Base-by-base conservation (phyloP, 108 stramenopile species). In the Cyclostephanos tholiformis region DNA sequence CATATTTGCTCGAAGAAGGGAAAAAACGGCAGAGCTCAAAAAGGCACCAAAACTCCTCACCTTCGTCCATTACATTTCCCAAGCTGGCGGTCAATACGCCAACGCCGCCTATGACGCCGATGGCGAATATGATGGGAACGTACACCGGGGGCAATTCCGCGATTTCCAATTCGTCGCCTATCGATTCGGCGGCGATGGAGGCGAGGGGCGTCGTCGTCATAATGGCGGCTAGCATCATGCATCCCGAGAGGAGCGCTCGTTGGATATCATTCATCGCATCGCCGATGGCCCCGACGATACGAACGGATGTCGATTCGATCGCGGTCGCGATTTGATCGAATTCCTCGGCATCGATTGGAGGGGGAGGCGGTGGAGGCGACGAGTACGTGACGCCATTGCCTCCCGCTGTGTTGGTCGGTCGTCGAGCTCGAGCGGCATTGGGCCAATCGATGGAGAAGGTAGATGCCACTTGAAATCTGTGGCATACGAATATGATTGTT, bases 11-110 rank as follows among this genome's bases (percentile, higher is more conserved):
- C 16, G 43, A 48, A 20, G 63, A 36, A 38, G 19, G 19, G 30
- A 58, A 70, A 2, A 5, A 64, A 52, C 16, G 53, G 49, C 25
- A 2, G 35, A 17, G 2, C 3, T 63, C 61, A n/a, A n/a, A n/a
- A n/a, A n/a, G n/a, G n/a, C n/a, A n/a, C n/a, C n/a, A n/a, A n/a
- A n/a, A n/a, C 2, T 14, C 67, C 84, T 35, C 55, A 88, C 84
- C 84, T 85, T 93, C 93, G 43, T 86, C 76, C 86, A 90, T 90
- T 7, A 94, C 90, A 79, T 94, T 84, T 44, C 93, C 93, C 11
- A 94, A 64, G 68, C 83, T 86, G 26, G 75, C 51, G 6, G 93
- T 94, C 75, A 94, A 69, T 0, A 88, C 64, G 65, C 90, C 93
- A 12, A 94, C 90, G 49, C 93, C 93, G n/a, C 79, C 88, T 41